Evolutionary conservation across 768 basidiomycete species (phyloP).

Genomic region (Gloeopeniophorella convolvens): DNA sequence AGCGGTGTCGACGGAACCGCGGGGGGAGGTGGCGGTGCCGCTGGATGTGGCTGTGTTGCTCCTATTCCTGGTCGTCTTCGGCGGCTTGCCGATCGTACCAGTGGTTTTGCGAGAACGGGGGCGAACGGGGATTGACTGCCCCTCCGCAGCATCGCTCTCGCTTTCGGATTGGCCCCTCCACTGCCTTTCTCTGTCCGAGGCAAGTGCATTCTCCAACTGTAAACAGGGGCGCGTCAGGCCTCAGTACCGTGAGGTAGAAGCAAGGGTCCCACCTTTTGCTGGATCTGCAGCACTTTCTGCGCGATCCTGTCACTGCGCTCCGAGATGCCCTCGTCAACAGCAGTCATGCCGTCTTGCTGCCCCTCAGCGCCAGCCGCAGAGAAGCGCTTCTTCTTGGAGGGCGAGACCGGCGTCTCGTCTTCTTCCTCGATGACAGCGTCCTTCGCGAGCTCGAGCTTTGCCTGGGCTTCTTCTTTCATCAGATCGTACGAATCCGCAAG

Average conservation of each 20-base stretch:
- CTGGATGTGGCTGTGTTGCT: constrained; percentile 59
- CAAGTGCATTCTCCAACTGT: constrained; percentile 74
- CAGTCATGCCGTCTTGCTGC: constrained; percentile 72
- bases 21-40: constrained; percentile 29
- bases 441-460: constrained; percentile 51
- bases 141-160: constrained; percentile 39
- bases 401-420: constrained; percentile 23
- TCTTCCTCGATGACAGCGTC: constrained; percentile 47
- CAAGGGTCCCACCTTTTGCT: constrained; percentile 67
- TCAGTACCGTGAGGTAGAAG: not conserved
- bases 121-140: constrained; percentile 13
- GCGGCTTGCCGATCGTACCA: constrained; percentile 24
- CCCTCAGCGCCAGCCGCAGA: constrained; percentile 61
- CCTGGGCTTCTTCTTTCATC: constrained; percentile 33
- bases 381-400: constrained; percentile 67
- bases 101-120: constrained; percentile 32
- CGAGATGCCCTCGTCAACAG: constrained; percentile 82
- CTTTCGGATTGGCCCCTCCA: constrained; percentile 38
- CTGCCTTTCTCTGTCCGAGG: constrained; percentile 44
- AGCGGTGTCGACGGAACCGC: constrained; percentile 29
- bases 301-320: constrained; percentile 83
- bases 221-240: constrained; percentile 1
- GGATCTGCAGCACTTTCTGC: constrained; percentile 82
- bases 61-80: constrained; percentile 25
- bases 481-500: constrained; percentile 58